Conservation (phyloP, 2,329 filamentous ascomycete species). For the Microthyrium microscopicum region DNA sequence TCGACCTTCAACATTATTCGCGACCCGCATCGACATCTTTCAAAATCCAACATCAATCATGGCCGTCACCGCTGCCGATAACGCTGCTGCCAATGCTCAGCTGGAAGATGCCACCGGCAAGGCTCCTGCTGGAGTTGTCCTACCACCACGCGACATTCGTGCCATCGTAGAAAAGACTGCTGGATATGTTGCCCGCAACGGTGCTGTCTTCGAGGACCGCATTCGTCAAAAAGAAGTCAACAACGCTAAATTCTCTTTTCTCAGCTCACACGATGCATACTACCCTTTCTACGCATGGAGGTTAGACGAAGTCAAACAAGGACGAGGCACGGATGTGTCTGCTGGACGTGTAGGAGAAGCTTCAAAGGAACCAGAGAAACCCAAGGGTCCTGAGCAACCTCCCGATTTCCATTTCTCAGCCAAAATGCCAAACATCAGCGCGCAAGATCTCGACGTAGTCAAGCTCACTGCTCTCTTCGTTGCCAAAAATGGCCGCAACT, state of each 20-base stretch:
- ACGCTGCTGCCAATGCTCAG: background rate
- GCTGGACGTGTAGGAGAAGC: constrained; percentile 56
- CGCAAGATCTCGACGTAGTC: constrained; percentile 65
- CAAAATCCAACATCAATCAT: background rate
- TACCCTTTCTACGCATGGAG: constrained; percentile 83
- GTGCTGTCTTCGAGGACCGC: constrained; percentile 56
- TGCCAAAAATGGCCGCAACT: constrained; percentile 80
- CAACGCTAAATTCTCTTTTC: constrained; percentile 85
- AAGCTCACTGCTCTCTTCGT: constrained; percentile 77
- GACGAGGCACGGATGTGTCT: constrained; percentile 62
- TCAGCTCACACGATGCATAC: constrained; percentile 67
- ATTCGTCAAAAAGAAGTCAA: constrained; percentile 70
- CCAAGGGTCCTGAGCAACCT: constrained; percentile 69
- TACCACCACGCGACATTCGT: constrained; percentile 75
- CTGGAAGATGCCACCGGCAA: constrained; percentile 45
- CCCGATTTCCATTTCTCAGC: constrained; percentile 85
- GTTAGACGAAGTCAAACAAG: constrained; percentile 67
- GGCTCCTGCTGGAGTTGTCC: constrained; percentile 65
- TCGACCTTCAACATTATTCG: too few relatives aligned
- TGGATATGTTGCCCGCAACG: constrained; percentile 64
- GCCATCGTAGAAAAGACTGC: constrained; percentile 83
- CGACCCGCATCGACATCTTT: background rate
- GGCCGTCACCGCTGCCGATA: background rate
- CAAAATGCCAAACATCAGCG: constrained; percentile 92
- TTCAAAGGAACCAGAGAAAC: constrained; percentile 43